Base-by-base conservation (phyloP, 1,284 basidiomycete genomes). In the Mixia osmundae region DNA sequence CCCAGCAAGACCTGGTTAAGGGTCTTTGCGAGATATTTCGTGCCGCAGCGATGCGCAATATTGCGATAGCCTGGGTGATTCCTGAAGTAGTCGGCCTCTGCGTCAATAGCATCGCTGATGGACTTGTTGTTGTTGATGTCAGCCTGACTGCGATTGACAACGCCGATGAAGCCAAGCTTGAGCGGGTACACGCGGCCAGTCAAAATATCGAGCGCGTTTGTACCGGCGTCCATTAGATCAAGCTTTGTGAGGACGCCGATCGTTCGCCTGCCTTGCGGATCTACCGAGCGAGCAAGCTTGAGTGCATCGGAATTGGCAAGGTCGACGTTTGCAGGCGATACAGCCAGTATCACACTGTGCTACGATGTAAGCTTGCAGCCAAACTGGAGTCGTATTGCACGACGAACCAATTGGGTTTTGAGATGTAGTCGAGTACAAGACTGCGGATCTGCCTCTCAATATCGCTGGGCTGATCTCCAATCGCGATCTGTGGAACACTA, bases 201-300 rank as follows among this genome's bases (percentile, higher is more conserved):
- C 32, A 97, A 68, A 48, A 95, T 76, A 56, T 99, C 91, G 31
- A 89, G 63, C 9, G 89, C 89, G 55, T 97, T 91, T 21, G 89
- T 97, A 26, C 89, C 89, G 9, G 85, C 83, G 53, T 95, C 89
- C 89, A 97, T 97, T 27, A 97, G 67, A 59, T 97, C 89, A 32
- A 97, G 70, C 60, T 97, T 97, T 20, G 87, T 89, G 34, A 97
- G 66, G 16, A 97, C 79, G 41, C 89, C 89, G 42, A 95, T 83
- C 15, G 89, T 97, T 22, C 89, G 70, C 19, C 87, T 70, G 12
- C 89, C 85, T 58, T 91, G 82, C 1, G 89, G 80, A 54, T 97
- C 89, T 33, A 95, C 82, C 5, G 74, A 71, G 30, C 89, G 77
- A 10, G 89, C 89, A 30, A 97, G 74, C 57, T 95, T 94, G 47